A percentile compares a stretch with the other conserved stretches of the same genome.
phyloP scores from a whole-genome alignment of 768 basidiomycete species.

The Trametes sanguinea region DNA sequence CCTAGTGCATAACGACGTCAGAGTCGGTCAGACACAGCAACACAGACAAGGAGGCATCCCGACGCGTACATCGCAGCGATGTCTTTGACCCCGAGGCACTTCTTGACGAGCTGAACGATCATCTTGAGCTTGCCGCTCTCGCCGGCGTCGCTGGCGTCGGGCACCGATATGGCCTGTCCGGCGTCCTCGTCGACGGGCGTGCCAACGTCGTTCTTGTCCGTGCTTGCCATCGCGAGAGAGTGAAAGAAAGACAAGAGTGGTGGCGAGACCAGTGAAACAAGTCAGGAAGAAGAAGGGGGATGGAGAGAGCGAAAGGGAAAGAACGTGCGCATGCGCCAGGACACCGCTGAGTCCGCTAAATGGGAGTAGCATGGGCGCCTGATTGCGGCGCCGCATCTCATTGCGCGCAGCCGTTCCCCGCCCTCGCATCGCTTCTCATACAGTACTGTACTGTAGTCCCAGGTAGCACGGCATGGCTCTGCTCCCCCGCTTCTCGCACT shows the following conservation, averaged over 20 bases:
- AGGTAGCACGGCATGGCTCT: background rate
- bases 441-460: background rate
- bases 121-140: slow-evolving; percentile 94
- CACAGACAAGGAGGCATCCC: background rate
- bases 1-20: slow-evolving; percentile 43
- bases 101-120: slow-evolving; percentile 89
- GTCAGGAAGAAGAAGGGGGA: background rate
- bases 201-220: slow-evolving; percentile 17
- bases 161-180: slow-evolving; percentile 62
- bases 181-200: slow-evolving; percentile 29
- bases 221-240: slow-evolving; percentile 4
- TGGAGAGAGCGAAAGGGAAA: slow-evolving; percentile 2
- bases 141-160: slow-evolving; percentile 67
- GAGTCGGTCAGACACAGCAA: background rate
- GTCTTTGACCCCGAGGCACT: slow-evolving; percentile 91
- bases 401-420: background rate
- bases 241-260: background rate
- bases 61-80: slow-evolving; percentile 84
- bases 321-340: slow-evolving; percentile 17
- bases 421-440: background rate
- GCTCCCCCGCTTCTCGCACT: too few relatives aligned
- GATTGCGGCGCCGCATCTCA: background rate
- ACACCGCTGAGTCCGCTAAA: background rate
- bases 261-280: background rate
- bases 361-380: slow-evolving; percentile 1